These are phyloP conservation scores for Pestalotiopsis sp. DNA, from an alignment of 2,329 filamentous ascomycete genomes.

Conservation along the genomic window DNA sequence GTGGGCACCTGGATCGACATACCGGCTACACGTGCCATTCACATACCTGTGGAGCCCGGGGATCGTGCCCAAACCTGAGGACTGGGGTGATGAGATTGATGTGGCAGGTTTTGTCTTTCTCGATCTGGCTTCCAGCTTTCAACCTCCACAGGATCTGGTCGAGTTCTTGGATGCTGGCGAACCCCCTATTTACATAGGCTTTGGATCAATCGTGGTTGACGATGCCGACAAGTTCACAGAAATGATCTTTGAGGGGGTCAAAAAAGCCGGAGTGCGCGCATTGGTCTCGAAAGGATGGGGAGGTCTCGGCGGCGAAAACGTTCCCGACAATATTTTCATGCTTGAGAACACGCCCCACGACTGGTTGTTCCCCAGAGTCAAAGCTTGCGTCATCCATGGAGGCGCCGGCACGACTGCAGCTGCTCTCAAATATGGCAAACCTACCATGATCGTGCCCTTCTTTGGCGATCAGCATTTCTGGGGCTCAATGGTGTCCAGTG, in stretches of 20 bases:
- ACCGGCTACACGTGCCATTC: slow-evolving; percentile 73
- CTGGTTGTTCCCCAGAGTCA: slow-evolving; percentile 72
- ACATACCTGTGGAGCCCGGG: slow-evolving; percentile 74
- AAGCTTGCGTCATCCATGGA: slow-evolving; percentile 74
- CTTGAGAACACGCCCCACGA: slow-evolving; percentile 76
- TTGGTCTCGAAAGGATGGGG: slow-evolving; percentile 79
- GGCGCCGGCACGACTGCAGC: slow-evolving; percentile 78
- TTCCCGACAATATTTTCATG: slow-evolving; percentile 69
- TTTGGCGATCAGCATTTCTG: slow-evolving; percentile 82
- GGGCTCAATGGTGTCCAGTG: slow-evolving; percentile 68
- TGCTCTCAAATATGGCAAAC: slow-evolving; percentile 70
- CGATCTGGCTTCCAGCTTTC: slow-evolving; percentile 64
- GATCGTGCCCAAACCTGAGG: slow-evolving; percentile 66
- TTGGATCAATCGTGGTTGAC: slow-evolving; percentile 76
- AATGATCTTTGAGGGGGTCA: slow-evolving; percentile 72
- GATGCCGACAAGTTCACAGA: slow-evolving; percentile 69
- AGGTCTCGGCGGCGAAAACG: slow-evolving; percentile 62
- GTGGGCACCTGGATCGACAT: slow-evolving; percentile 76
- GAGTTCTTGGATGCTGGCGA: slow-evolving; percentile 60
- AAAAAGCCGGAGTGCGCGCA: slow-evolving; percentile 67
- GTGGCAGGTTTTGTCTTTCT: slow-evolving; percentile 80
- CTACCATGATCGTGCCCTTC: slow-evolving; percentile 78
- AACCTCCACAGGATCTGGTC: slow-evolving; percentile 57
- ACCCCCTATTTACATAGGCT: slow-evolving; percentile 73
- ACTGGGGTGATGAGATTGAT: slow-evolving; percentile 72